A percentile compares a stretch with the other conserved stretches of the same genome.
Conservation (phyloP, 805 yeast genomes). For the Ogataea trehalophila region DNA sequence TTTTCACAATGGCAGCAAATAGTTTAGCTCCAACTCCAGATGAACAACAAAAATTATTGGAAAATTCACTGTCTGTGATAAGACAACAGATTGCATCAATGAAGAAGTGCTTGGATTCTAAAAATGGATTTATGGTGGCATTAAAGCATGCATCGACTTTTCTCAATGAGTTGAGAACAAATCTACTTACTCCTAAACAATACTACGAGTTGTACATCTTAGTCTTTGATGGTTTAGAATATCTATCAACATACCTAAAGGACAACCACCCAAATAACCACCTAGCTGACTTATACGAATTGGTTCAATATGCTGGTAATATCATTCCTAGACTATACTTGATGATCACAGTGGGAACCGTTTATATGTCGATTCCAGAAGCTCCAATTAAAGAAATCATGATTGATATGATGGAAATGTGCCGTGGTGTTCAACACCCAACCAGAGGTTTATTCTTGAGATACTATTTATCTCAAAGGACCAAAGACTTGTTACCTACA, state of each 20-base stretch:
- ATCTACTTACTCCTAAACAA: conserved; percentile 75
- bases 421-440: conserved; percentile 95
- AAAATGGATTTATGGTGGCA: conserved; percentile 77
- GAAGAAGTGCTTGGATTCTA: conserved; percentile 65
- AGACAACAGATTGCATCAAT: conserved; percentile 68
- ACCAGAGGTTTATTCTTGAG: conserved; percentile 85
- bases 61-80: conserved; percentile 46
- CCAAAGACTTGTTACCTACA: conserved; percentile 58
- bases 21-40: conserved; percentile 13
- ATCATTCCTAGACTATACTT: conserved; percentile 87
- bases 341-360: conserved; percentile 94
- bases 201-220: conserved; percentile 88
- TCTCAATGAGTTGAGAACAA: conserved; percentile 75
- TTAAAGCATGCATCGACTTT: conserved; percentile 80
- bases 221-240: conserved; percentile 75
- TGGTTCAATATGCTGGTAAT: conserved; percentile 93
- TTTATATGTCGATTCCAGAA: conserved; percentile 70
- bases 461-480: conserved; percentile 81
- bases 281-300: conserved; percentile 84
- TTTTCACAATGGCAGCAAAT: conserved; percentile 10
- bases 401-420: conserved; percentile 97
- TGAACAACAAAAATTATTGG: conserved; percentile 31
- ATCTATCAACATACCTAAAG: conserved; percentile 57
- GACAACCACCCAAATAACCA: conserved; percentile 67
- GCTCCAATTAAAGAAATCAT: conserved; percentile 82